Base-by-base conservation (phyloP, 1,284 basidiomycete genomes). In the Agaricales sp. region DNA sequence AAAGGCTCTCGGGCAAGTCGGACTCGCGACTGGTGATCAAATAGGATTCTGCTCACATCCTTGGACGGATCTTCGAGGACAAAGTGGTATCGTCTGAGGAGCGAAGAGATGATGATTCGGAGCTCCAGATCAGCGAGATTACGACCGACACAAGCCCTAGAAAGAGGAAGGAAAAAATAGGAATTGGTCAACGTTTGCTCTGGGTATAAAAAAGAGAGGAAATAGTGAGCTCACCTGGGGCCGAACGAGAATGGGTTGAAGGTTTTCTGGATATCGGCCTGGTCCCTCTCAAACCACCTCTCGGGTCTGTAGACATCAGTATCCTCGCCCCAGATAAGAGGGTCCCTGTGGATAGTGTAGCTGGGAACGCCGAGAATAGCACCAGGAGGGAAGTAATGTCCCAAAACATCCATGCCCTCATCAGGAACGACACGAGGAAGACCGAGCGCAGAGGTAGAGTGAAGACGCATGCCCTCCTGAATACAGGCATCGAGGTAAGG, bases 401-500 rank as follows among this genome's bases (percentile, higher is more conserved):
- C 84, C 38, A 65, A 59, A 3, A 87, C 67, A 8, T 71, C 75
- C 54, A 89, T 58, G 4, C 84, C 85, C 43, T 80, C 84, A 47
- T 78, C 71, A 1, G 87, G 85, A 4, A 80, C 80, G 49, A 87
- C 55, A 39, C 89, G 80, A n/a, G 89, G 84, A 19, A 95, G 78
- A 21, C 92, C 92, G 46, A 92, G 73, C 2, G 82, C 78, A 2
- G 80, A 82, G 0, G 85, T 91, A 3, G 87, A 85, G 68, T 93
- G 89, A 39, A 87, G 63, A 11, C 92, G 82, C 26, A 95, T 72
- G 3, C 74, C 82, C 64, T 93, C 91, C 62, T 83, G 81, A 67
- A 93, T 84, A 62, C 85, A 87, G 0, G 87, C 87, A 47, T 89
- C 78, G 56, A 93, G 74, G 63, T 87, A 89, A 3, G 80, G 74